Conservation (phyloP, 345 rosid genomes). For the Acer yangbiense region DNA sequence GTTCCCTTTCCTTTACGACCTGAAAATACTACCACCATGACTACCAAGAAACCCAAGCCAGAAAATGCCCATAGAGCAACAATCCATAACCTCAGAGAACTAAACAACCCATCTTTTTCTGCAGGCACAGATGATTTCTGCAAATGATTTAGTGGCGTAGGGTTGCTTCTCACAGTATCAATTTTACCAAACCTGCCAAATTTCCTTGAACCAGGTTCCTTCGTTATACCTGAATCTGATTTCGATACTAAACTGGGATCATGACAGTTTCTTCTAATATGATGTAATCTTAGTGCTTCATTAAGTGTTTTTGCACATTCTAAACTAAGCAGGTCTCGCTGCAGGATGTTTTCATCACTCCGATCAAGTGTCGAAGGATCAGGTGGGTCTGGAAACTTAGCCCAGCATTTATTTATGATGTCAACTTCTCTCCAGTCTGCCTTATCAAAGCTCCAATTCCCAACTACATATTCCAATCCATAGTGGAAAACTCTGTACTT, state of each 20-base stretch:
- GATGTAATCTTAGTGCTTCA: conserved; percentile 81
- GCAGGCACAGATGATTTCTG: conserved; percentile 37
- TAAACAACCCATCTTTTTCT: conserved; percentile 48
- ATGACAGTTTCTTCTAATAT: conserved; percentile 69
- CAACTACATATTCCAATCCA: conserved; percentile 84
- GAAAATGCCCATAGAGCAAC: conserved; percentile 69
- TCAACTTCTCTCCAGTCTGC: conserved; percentile 89
- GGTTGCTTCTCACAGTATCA: conserved; percentile 30
- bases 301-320: conserved; percentile 85
- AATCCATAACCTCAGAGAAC: conserved; percentile 73
- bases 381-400: conserved; percentile 91
- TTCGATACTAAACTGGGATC: conserved; percentile 40
- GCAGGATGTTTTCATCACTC: conserved; percentile 46
- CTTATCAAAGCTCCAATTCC: conserved; percentile 97
- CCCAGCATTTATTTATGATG: conserved; percentile 81
- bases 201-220: conserved; percentile 47
- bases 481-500: conserved; percentile 91
- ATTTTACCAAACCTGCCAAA: conserved; percentile 35
- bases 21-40: conserved; percentile 55
- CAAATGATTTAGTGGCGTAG: conserved; percentile 24
- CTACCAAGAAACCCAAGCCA: conserved; percentile 70
- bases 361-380: conserved; percentile 54
- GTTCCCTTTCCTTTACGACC: conserved; percentile 58
- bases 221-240: conserved; percentile 17
- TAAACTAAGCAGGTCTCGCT: conserved; percentile 83